Evolutionary conservation across 108 stramenopile genomes (phyloP).

Genomic region (Fragilaria crotonensis): DNA sequence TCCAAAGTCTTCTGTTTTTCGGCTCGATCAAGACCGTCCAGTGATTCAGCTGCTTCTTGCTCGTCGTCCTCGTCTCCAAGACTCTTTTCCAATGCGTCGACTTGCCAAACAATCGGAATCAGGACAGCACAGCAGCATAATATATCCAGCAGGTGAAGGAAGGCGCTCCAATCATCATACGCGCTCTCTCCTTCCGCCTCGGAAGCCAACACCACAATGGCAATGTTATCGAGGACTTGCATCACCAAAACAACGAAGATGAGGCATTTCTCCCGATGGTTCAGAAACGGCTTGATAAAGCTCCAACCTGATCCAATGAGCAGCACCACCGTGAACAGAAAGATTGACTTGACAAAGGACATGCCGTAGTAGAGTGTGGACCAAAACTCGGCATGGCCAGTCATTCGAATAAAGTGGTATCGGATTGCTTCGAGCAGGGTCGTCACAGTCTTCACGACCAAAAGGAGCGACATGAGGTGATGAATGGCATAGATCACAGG

Average conservation of each 20-base stretch:
- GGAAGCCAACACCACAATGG: constrained; percentile 86
- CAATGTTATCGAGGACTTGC: constrained; percentile 93
- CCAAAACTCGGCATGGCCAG: constrained; percentile 88
- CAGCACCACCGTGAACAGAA: constrained; percentile 91
- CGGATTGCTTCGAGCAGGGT: constrained; percentile 83
- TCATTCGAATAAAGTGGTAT: constrained; percentile 84
- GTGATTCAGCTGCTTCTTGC: constrained; percentile 3
- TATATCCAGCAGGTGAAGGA: constrained; percentile 94
- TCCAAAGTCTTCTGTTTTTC: constrained; percentile 38
- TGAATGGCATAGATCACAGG: constrained; percentile 86
- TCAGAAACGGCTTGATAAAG: constrained; percentile 91
- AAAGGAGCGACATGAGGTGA: constrained; percentile 83
- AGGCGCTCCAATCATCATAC: constrained; percentile 78
- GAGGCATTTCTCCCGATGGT: constrained; percentile 79
- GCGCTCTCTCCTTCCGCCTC: constrained; percentile 76
- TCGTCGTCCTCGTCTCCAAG: constrained; percentile 34
- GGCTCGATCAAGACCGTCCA: constrained; percentile 10
- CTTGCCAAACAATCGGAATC: constrained; percentile 95
- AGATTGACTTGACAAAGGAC: constrained; percentile 70
- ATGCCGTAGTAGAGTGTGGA: constrained; percentile 81
- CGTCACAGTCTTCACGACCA: constrained; percentile 77
- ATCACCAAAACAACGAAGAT: constrained; percentile 77
- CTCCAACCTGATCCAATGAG: constrained; percentile 95
- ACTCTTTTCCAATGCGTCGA: constrained; percentile 68
- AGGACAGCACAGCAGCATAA: constrained; percentile 96